Percentiles rank a stretch among this genome's conserved stretches.
These are phyloP conservation scores for Haplosporangium sp. DNA, from an alignment of 371 early-diverging fungal genomes.

Conservation along the genomic window DNA sequence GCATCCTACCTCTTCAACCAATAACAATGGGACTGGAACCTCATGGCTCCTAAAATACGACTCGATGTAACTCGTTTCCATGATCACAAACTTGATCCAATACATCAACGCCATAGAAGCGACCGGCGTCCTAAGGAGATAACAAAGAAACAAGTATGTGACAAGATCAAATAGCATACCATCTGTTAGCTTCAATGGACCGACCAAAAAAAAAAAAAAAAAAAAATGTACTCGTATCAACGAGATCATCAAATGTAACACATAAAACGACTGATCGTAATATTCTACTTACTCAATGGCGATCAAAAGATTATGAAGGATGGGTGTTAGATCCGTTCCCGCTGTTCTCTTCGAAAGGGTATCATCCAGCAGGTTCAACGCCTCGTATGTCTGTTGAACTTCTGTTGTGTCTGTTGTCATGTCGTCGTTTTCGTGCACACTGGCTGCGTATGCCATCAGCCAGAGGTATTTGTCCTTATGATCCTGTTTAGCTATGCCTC, in stretches of 20 bases:
- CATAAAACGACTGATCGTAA: neutral
- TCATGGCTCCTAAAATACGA: slow-evolving; percentile 74
- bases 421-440: slow-evolving; percentile 57
- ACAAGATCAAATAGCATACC: too few species aligned
- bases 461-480: slow-evolving; percentile 69
- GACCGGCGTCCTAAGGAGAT: slow-evolving; percentile 58
- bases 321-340: slow-evolving; percentile 53
- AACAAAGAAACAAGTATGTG: neutral
- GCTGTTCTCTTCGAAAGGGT: slow-evolving; percentile 51
- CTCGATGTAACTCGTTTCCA: slow-evolving; percentile 70
- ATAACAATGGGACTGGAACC: slow-evolving; percentile 65
- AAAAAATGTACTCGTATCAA: neutral
- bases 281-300: slow-evolving; percentile 47
- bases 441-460: slow-evolving; percentile 69
- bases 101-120: slow-evolving; percentile 67
- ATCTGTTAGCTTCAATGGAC: too few species aligned
- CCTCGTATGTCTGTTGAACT: slow-evolving; percentile 45
- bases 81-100: slow-evolving; percentile 73
- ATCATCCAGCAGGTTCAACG: slow-evolving; percentile 39
- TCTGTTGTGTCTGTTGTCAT: slow-evolving; percentile 38
- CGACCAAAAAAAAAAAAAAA: slow-evolving; percentile 4
- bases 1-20: slow-evolving; percentile 69
- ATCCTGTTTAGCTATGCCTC: slow-evolving; percentile 60
- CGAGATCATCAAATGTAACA: slow-evolving; percentile 1
- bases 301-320: slow-evolving; percentile 40